Percentiles rank a stretch among this genome's conserved stretches.
These are phyloP conservation scores for Schizophyllum amplum DNA, from an alignment of 1,284 basidiomycete genomes.

Conservation along the genomic window DNA sequence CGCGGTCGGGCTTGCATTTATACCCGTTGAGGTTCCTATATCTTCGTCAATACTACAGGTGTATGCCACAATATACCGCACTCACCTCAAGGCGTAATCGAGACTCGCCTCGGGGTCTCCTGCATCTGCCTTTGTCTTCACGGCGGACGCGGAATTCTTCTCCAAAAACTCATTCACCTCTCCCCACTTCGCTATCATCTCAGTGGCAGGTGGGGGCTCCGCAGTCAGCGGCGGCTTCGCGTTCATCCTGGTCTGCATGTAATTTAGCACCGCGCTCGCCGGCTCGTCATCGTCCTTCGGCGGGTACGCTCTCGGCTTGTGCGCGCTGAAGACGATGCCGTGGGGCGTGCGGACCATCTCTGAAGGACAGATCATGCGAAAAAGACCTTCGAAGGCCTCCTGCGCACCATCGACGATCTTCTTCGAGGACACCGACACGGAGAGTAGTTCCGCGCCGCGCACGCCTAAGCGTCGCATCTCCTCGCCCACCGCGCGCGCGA, in stretches of 20 bases:
- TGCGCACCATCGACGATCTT: constrained; percentile 2
- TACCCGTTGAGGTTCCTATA: no score
- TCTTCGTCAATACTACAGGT: no score
- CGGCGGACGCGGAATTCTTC: constrained; percentile 7
- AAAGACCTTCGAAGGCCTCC: constrained; percentile 5
- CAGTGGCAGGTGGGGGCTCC: neutral
- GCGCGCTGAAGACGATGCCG: neutral
- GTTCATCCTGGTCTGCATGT: neutral
- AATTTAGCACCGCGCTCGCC: neutral
- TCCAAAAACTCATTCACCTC: constrained; percentile 6
- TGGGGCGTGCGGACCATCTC: no score
- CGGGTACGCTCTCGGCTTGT: no score
- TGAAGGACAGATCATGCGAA: no score
- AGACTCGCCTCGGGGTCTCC: constrained; percentile 15
- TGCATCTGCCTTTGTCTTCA: constrained; percentile 16
- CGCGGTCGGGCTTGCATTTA: no score
- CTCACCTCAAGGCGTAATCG: constrained; percentile 20
- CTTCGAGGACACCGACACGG: constrained; percentile 13
- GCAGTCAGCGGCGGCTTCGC: neutral
- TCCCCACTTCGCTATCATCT: neutral
- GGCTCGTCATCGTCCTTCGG: neutral
- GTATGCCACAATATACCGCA: no score
- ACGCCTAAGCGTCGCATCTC: constrained; percentile 23
- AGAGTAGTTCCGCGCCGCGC: constrained; percentile 16
- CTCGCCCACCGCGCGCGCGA: constrained; percentile 19